phyloP scores from a whole-genome alignment of 139 green algal species.

The Dunaliella primolecta region DNA sequence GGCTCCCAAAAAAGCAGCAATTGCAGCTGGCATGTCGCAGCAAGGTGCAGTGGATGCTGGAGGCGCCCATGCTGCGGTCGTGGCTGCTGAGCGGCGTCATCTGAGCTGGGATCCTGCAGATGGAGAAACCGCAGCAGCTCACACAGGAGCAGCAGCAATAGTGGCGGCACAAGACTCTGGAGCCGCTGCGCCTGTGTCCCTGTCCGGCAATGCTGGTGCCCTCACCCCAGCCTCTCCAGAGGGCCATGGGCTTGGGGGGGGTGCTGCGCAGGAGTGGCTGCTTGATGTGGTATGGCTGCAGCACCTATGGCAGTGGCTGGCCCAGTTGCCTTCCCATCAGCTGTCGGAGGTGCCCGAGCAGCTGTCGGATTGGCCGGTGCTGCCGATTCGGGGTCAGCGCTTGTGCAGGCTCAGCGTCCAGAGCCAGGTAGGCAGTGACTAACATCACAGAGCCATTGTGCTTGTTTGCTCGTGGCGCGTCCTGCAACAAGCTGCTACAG shows the following conservation, averaged over 20 bases:
- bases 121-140: background rate
- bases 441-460: too few relatives aligned
- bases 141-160: background rate
- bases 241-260: background rate
- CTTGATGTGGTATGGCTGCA: slow-evolving; percentile 29
- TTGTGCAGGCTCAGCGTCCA: slow-evolving; percentile 23
- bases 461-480: too few relatives aligned
- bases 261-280: background rate
- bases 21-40: too few relatives aligned
- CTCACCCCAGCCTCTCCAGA: too few relatives aligned
- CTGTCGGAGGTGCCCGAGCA: slow-evolving; percentile 5
- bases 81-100: too few relatives aligned
- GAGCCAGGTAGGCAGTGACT: slow-evolving; percentile 2
- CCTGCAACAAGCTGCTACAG: too few relatives aligned
- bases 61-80: too few relatives aligned
- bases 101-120: too few relatives aligned
- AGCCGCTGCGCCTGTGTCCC: too few relatives aligned
- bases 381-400: slow-evolving; percentile 45
- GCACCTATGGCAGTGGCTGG: slow-evolving; percentile 43
- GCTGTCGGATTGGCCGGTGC: slow-evolving; percentile 51
- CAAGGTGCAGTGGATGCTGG: too few relatives aligned
- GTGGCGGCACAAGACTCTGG: background rate
- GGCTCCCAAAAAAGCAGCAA: background rate
- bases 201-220: too few relatives aligned
- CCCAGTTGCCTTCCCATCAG: background rate